Evolutionary conservation across 202 grass and related monocot species (phyloP), one percentile per base, ranked within the genome.

Genomic region (Tripidium arundinaceum): DNA sequence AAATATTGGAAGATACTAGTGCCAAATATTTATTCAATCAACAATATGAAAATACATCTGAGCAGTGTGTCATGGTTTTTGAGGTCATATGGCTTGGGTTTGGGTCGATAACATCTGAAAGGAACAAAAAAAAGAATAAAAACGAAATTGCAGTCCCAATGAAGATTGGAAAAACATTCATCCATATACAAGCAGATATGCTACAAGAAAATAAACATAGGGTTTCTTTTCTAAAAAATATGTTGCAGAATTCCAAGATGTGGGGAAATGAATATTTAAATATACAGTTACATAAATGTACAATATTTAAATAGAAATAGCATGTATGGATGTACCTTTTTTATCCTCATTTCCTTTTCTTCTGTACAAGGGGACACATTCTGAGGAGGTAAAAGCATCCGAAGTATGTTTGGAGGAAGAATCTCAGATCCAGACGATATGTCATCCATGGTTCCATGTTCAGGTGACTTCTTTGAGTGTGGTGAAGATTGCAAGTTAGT

Each of bases 351-450:
- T 68, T 54, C 74, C 49, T 68, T 87, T 83, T 43, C 67, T 87
- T 87, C 86, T 61, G 80, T 62, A 43, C 18, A 9, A 75, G 75
- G 49, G 58, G 76, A 50, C 54, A 68, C 47, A 26, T 68, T 79
- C 60, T 74, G 68, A 37, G 80, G 80, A 83, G 86, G 86, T 87
- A 87, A 74, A 87, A 87, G 86, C 80, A 83, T 87, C 37, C 24
- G 70, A 68, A 87, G 41, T 79, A 87, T 74, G 80, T 79, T 87
- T 79, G 68, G 39, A 61, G 75, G 80, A 37, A 87, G 74, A 42
- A 87, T 27, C 76, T 61, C 55, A 58, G 46, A 75, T 21, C 38
- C 70, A 70, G 47, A 77, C 59, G 69, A 36, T 72, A 27, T 73
- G 25, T 72, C 31, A 54, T 73, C 27, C 15, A 65, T 70, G 79